Conservation (phyloP, 2,329 filamentous ascomycete species). For the Hypoxylon sp. region DNA sequence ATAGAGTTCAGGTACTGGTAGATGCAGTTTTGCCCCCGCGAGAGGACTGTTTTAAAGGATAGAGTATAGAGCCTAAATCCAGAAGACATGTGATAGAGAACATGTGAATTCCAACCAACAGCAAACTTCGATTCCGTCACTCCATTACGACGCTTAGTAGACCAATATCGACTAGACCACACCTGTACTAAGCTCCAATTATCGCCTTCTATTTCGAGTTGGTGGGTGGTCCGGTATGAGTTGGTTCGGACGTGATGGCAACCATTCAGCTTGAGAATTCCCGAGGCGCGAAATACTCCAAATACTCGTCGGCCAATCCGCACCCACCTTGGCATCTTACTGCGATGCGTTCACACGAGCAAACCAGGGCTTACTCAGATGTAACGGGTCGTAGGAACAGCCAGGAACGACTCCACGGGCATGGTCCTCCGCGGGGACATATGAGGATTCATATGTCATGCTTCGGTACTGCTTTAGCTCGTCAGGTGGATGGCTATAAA, state of each 20-base stretch:
- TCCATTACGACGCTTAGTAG: constrained; percentile 39
- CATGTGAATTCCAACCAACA: constrained; percentile 30
- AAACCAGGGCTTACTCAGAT: constrained; percentile 43
- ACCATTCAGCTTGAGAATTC: constrained; percentile 20
- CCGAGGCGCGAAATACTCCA: constrained; percentile 17
- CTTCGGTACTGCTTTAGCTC: constrained; percentile 22
- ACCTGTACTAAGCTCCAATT: constrained; percentile 39
- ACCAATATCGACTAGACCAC: constrained; percentile 12
- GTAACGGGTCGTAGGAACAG: constrained; percentile 23
- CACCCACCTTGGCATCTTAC: constrained; percentile 44
- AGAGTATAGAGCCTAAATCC: constrained; percentile 40
- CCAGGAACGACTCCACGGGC: constrained; percentile 10
- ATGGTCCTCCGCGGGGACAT: constrained; percentile 26
- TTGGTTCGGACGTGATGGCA: constrained; percentile 26
- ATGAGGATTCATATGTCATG: constrained; percentile 23
- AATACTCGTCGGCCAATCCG: constrained; percentile 27
- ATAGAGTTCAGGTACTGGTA: constrained; percentile 38
- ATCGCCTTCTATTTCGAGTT: constrained; percentile 42
- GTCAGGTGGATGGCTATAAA: constrained; percentile 31
- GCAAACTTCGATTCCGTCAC: constrained; percentile 37
- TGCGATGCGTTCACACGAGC: constrained; percentile 38
- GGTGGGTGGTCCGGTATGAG: constrained; percentile 35
- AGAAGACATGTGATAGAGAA: constrained; percentile 41
- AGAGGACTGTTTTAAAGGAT: constrained; percentile 28
- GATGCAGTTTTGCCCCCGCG: constrained; percentile 13